phyloP scores from a whole-genome alignment of 768 basidiomycete genomes.

The Mycena rosella region DNA sequence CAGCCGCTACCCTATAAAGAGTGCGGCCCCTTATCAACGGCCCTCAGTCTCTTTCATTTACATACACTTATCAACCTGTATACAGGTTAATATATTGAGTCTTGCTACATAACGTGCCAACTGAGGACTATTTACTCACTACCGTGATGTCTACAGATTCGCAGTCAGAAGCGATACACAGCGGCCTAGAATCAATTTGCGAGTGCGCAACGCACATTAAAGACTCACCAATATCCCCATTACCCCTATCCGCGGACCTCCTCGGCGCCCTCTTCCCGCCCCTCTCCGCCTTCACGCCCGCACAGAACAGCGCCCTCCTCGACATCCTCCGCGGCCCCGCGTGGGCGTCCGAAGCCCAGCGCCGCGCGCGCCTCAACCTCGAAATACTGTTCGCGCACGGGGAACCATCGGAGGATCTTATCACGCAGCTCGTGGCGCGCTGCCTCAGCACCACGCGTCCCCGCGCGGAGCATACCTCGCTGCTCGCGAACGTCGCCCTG shows the following conservation, averaged over 20 bases:
- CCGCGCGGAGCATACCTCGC: not conserved
- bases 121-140: no score
- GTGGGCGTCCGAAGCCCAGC: not conserved
- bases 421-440: conserved; percentile 9
- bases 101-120: no score
- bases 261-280: conserved; percentile 24
- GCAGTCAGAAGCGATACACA: no score
- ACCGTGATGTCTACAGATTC: no score
- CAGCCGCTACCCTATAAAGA: no score
- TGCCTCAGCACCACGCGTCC: conserved; percentile 10
- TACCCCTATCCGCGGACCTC: conserved; percentile 32
- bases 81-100: no score
- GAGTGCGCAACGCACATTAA: no score
- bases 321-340: not conserved
- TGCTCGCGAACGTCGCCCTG: conserved; percentile 1
- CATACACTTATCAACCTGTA: no score
- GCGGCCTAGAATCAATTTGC: no score
- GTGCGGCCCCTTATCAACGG: no score
- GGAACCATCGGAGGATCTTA: not conserved
- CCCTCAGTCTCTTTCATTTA: no score
- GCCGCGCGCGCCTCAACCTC: not conserved
- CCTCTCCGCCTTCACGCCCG: conserved; percentile 18
- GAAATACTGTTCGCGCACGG: conserved; percentile 25
- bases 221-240: no score
- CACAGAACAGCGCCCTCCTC: conserved; percentile 28